Percentiles rank a stretch among this genome's conserved stretches.
Conservation (phyloP, 768 basidiomycete genomes). For the Rhodosporidiobolus odoratus region DNA sequence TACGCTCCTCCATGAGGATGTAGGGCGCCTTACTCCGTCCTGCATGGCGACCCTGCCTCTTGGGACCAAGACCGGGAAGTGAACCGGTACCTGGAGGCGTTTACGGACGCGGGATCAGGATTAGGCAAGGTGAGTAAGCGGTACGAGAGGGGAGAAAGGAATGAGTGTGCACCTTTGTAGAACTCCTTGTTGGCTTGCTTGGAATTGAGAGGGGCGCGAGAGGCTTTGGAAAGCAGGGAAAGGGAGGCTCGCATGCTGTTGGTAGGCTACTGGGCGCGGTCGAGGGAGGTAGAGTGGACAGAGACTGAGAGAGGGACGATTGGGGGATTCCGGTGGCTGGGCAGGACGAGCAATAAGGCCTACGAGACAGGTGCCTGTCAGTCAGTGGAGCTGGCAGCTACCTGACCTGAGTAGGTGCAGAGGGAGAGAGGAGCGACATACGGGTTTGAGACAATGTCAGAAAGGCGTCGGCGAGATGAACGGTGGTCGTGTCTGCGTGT, state of each 20-base stretch:
- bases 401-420: too few relatives aligned
- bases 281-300: not conserved
- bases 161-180: constrained; percentile 93
- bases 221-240: constrained; percentile 72
- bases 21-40: constrained; percentile 55
- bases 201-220: constrained; percentile 70
- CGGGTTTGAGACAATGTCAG: too few relatives aligned
- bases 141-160: constrained; percentile 27
- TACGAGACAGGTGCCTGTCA: too few relatives aligned
- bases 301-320: not conserved
- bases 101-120: not conserved
- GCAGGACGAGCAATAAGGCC: not conserved
- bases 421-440: too few relatives aligned
- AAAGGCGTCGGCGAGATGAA: too few relatives aligned
- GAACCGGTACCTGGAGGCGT: constrained; percentile 54
- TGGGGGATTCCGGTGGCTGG: not conserved
- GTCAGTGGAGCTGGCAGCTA: too few relatives aligned
- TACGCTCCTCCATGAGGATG: constrained; percentile 40
- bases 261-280: not conserved
- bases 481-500: too few relatives aligned
- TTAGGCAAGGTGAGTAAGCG: not conserved
- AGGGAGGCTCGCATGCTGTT: constrained; percentile 54
- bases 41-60: constrained; percentile 73
- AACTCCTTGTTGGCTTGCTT: constrained; percentile 92
- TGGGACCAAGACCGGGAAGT: constrained; percentile 72